A percentile compares a stretch with the other conserved stretches of the same genome.
Conservation (phyloP, 305 asterid species). For the Petunia hybrid region DNA sequence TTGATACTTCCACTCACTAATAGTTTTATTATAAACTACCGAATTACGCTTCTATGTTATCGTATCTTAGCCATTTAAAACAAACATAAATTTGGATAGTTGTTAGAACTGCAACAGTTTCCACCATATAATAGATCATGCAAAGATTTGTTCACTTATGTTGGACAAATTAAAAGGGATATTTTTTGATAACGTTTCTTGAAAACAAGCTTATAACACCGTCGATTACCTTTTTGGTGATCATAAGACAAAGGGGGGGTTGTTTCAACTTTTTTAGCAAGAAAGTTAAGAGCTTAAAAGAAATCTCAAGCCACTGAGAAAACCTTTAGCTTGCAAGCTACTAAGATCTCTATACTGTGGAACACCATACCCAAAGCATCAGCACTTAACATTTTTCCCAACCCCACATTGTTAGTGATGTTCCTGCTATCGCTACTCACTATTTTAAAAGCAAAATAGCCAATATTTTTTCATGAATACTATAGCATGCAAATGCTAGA, state of each 20-base stretch:
- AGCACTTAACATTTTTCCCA: neutral
- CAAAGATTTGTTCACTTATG: neutral
- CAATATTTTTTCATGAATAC: neutral
- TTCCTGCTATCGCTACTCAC: neutral
- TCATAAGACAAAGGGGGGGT: neutral
- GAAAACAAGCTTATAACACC: neutral
- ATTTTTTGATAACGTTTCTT: neutral
- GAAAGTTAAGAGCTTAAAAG: neutral
- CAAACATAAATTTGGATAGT: neutral
- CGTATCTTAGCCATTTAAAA: neutral
- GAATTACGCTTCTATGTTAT: neutral
- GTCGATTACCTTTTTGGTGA: neutral
- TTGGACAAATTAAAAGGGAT: neutral
- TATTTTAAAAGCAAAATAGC: neutral
- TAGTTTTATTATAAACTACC: neutral
- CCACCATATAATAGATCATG: neutral
- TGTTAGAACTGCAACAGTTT: neutral
- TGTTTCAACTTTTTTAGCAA: neutral
- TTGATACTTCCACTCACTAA: neutral
- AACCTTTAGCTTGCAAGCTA: neutral
- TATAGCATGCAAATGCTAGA: neutral
- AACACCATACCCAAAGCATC: neutral
- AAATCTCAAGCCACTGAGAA: neutral
- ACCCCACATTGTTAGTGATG: neutral
- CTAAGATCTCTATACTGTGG: neutral